Percentiles rank a stretch among this genome's conserved stretches.
phyloP scores from a whole-genome alignment of 148 eudicot species.

The Talinum fruticosum region DNA sequence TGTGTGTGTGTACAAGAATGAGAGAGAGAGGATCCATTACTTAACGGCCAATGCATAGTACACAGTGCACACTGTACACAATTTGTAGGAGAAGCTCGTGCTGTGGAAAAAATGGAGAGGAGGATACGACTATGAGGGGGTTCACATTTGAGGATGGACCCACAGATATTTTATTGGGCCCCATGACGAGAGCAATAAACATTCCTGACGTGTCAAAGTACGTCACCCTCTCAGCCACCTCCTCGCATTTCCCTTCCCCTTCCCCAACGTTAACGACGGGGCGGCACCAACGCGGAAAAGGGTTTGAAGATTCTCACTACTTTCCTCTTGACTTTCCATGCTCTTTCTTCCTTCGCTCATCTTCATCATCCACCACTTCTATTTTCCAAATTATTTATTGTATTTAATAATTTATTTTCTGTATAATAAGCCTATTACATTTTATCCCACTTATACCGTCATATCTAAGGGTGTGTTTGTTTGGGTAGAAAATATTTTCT shows the following conservation, averaged over 20 bases:
- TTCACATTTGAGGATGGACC: neutral
- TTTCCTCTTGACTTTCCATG: slow-evolving; percentile 19
- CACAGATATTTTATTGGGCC: no score
- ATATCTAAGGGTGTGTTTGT: no score
- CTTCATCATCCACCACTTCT: neutral
- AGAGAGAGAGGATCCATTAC: no score
- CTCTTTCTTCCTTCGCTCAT: neutral
- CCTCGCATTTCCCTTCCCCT: neutral
- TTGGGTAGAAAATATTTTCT: no score
- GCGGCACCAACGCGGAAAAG: slow-evolving; percentile 27
- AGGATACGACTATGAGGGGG: neutral
- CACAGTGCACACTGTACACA: neutral
- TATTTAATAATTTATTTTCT: no score
- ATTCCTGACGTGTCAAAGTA: neutral
- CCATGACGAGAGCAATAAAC: slow-evolving; percentile 20
- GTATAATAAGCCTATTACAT: no score
- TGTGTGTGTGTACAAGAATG: no score
- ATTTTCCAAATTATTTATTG: neutral
- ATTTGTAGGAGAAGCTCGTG: neutral
- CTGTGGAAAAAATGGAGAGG: neutral
- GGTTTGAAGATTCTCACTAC: slow-evolving; percentile 22
- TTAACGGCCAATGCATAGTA: neutral
- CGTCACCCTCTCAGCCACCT: no score
- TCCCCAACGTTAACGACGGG: neutral
- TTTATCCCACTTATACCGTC: no score